A percentile compares a stretch with the other conserved stretches of the same genome.
These are phyloP conservation scores for Magnolia kwangsiensis DNA, from an alignment of 164 flowering plant species.

Conservation along the genomic window DNA sequence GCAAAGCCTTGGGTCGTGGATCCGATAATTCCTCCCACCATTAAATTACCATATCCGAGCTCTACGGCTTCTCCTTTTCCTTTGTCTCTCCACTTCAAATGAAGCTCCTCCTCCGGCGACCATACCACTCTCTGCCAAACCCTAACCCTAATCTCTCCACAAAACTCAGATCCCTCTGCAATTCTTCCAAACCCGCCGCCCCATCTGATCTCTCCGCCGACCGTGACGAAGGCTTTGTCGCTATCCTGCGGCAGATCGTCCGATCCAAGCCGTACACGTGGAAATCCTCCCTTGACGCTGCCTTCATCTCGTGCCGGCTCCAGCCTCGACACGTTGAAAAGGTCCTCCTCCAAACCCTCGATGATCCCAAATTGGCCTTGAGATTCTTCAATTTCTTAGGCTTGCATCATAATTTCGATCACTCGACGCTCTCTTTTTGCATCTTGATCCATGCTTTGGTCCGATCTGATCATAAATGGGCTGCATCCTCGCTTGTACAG, in stretches of 20 bases:
- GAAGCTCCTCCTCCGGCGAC: slow-evolving; percentile 11
- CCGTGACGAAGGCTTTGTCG: slow-evolving; percentile 42
- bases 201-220: slow-evolving; percentile 12
- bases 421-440: slow-evolving; percentile 74
- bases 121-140: slow-evolving; percentile 9
- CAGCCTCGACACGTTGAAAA: slow-evolving; percentile 59
- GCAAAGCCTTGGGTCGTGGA: no score
- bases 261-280: slow-evolving; percentile 53
- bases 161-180: slow-evolving; percentile 1
- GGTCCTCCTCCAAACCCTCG: slow-evolving; percentile 45
- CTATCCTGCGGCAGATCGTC: slow-evolving; percentile 39
- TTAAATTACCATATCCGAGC: not conserved
- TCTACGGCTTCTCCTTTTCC: not conserved
- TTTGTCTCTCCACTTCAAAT: slow-evolving; percentile 1
- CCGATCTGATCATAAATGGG: slow-evolving; percentile 54
- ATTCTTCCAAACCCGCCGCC: slow-evolving; percentile 8
- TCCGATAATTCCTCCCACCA: not conserved
- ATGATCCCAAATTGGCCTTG: slow-evolving; percentile 64
- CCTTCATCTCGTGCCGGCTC: slow-evolving; percentile 32
- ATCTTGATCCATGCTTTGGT: slow-evolving; percentile 62
- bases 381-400: slow-evolving; percentile 87
- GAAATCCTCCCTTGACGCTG: slow-evolving; percentile 40
- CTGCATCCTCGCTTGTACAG: slow-evolving; percentile 74
- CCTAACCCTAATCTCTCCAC: not conserved
- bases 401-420: slow-evolving; percentile 60